Percentiles rank a stretch among this genome's conserved stretches.
phyloP scores from a whole-genome alignment of 176 grass and related monocot species.

The Dactylis glomerata region DNA sequence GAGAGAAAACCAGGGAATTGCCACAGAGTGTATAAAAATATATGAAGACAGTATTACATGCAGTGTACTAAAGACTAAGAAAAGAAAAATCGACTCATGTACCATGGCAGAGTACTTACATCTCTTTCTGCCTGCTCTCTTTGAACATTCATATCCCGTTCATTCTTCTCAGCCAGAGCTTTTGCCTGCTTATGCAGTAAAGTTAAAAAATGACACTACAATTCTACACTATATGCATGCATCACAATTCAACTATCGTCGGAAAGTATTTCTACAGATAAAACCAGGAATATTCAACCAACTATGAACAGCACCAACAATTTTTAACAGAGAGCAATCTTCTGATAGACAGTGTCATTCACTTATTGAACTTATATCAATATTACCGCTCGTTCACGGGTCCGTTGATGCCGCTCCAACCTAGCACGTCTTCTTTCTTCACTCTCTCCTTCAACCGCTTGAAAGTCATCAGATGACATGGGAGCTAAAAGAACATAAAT shows the following conservation, averaged over 20 bases:
- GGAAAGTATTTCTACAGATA: not conserved
- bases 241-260: not conserved
- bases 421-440: conserved; percentile 94
- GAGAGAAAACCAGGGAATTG: not conserved
- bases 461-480: conserved; percentile 88
- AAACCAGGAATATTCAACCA: not conserved
- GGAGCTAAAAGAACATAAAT: conserved; percentile 57
- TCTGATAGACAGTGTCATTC: not conserved
- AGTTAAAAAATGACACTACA: conserved; percentile 11
- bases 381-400: conserved; percentile 72
- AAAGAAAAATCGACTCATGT: not conserved
- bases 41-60: not conserved
- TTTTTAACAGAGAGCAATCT: not conserved
- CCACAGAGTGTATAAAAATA: conserved; percentile 10
- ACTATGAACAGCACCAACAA: conserved; percentile 16
- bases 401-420: conserved; percentile 71
- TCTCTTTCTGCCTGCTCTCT: conserved; percentile 81
- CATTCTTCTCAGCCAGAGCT: conserved; percentile 84
- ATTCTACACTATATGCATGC: conserved; percentile 21
- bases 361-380: conserved; percentile 18
- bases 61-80: not conserved
- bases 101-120: conserved; percentile 40
- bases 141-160: conserved; percentile 71
- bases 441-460: conserved; percentile 83
- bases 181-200: conserved; percentile 47